Evolutionary conservation across 495 filamentous ascomycete species (phyloP).

Genomic region (Bacidia rubella): DNA sequence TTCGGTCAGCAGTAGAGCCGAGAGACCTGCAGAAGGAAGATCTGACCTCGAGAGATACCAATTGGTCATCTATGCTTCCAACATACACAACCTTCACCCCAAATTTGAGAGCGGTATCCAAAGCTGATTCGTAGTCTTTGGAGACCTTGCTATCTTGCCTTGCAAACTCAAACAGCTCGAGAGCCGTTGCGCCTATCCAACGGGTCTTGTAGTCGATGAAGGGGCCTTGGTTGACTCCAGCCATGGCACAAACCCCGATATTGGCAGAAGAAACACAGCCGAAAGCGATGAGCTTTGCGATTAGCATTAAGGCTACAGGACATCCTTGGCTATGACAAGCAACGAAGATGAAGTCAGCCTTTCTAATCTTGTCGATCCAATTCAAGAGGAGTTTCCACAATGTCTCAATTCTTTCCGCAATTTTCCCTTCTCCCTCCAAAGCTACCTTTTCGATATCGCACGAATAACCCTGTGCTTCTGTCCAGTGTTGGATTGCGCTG

Average conservation of each 20-base stretch:
- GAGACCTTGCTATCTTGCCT: conserved; percentile 66
- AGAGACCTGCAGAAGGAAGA: background rate
- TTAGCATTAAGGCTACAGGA: conserved; percentile 82
- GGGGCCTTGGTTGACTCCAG: conserved; percentile 85
- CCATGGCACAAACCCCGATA: conserved; percentile 83
- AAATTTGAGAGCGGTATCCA: conserved; percentile 57
- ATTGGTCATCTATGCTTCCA: conserved; percentile 91
- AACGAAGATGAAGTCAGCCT: conserved; percentile 77
- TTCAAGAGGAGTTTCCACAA: conserved; percentile 91
- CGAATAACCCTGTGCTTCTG: conserved; percentile 48
- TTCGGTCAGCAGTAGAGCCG: conserved; percentile 12
- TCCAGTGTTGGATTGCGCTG: conserved; percentile 69
- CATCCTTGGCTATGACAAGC: conserved; percentile 94
- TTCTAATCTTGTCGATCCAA: conserved; percentile 82
- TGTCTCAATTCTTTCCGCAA: conserved; percentile 74
- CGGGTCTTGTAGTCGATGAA: conserved; percentile 77
- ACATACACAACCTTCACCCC: conserved; percentile 73
- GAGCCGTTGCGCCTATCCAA: conserved; percentile 73
- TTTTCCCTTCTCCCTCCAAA: conserved; percentile 94
- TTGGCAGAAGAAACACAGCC: conserved; percentile 55
- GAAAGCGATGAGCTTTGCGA: conserved; percentile 76
- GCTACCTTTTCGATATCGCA: conserved; percentile 79
- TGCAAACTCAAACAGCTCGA: conserved; percentile 87
- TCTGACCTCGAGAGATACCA: conserved; percentile 74
- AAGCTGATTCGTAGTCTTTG: conserved; percentile 60